Base-by-base conservation (phyloP, 495 filamentous ascomycete genomes). In the Trichoderma gamsii region DNA sequence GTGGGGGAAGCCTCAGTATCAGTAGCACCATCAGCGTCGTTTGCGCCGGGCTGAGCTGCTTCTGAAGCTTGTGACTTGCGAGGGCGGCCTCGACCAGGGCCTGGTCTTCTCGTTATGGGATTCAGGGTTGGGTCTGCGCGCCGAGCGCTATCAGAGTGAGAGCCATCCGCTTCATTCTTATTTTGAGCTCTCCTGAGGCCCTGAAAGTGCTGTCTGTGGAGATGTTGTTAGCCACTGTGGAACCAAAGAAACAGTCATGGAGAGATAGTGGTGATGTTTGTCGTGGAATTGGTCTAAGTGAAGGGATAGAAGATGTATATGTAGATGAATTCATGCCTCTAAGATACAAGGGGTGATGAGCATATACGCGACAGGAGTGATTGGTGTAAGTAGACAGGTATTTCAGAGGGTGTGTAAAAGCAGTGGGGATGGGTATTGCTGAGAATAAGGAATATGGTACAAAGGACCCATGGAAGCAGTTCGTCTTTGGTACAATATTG, bases 191-290 rank as follows among this genome's bases (percentile, higher is more conserved):
- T 72, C 29, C 81, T 75, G 15, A 84, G 78, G 18, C 81, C 81
- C 67, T 84, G 81, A 66, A 83, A 84, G 67, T 84, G 81, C 73
- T 84, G 81, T 38, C 81, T 84, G 73, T 70, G 35, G 1, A 29
- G 29, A 29, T 16, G 8, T 16, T 25, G 67, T 49, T 23, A 52
- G 63, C 64, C 12, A 61, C 59, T 12, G 12, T 12, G 1, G 35
- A 18, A 18, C n/a, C 27, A 16, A 9, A 38, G 35, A 38, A 38
- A 38, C 35, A 38, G 35, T 3, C 8, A 38, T 38, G 35, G 3
- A 5, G 35, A 38, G 35, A 3, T 5, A 38, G 35, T 38, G 8
- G 8, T 38, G 35, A 38, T 9, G 7, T 5, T 4, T 38, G 35
- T 38, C 35, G 8, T 38, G 35, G 35, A 38, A 38, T 38, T 38